phyloP scores from a whole-genome alignment of 1,139 yeast species.

The Protomyces arabidopsidicola region DNA sequence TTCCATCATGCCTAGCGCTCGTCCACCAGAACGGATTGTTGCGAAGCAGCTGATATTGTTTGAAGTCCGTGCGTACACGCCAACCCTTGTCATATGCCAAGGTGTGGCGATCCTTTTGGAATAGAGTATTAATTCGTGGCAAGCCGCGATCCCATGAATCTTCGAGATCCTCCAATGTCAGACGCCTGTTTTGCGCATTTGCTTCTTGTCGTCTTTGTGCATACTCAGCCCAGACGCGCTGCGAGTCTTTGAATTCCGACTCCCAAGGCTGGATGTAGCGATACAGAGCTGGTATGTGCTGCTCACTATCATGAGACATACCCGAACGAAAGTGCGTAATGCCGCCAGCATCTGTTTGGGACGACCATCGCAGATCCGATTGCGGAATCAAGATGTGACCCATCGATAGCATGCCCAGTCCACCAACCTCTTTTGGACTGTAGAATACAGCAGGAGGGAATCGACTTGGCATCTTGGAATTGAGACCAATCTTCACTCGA shows the following conservation, averaged over 20 bases:
- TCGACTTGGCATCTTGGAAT: conserved; percentile 96
- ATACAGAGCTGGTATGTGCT: conserved; percentile 86
- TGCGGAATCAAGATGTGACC: conserved; percentile 93
- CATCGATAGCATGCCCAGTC: conserved; percentile 95
- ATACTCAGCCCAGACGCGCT: conserved; percentile 96
- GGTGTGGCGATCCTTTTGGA: conserved; percentile 92
- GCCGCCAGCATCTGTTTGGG: conserved; percentile 93
- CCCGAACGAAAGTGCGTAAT: conserved; percentile 93
- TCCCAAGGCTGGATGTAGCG: conserved; percentile 95
- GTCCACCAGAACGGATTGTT: conserved; percentile 98
- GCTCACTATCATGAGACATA: conserved; percentile 68
- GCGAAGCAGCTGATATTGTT: conserved; percentile 64
- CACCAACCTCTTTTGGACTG: conserved; percentile 95
- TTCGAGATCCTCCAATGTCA: conserved; percentile 90
- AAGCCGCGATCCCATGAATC: conserved; percentile 94
- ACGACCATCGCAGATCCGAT: conserved; percentile 84
- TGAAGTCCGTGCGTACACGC: conserved; percentile 73
- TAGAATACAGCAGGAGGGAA: conserved; percentile 99
- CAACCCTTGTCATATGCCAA: conserved; percentile 94
- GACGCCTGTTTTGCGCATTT: conserved; percentile 71
- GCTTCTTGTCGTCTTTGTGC: conserved; percentile 89
- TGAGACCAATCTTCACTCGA: conserved; percentile 87
- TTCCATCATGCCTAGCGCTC: conserved; percentile 87
- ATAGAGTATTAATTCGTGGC: conserved; percentile 90
- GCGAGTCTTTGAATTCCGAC: conserved; percentile 88